Evolutionary conservation across 2,329 filamentous ascomycete species (phyloP).

Genomic region (Talaromyces sp.): DNA sequence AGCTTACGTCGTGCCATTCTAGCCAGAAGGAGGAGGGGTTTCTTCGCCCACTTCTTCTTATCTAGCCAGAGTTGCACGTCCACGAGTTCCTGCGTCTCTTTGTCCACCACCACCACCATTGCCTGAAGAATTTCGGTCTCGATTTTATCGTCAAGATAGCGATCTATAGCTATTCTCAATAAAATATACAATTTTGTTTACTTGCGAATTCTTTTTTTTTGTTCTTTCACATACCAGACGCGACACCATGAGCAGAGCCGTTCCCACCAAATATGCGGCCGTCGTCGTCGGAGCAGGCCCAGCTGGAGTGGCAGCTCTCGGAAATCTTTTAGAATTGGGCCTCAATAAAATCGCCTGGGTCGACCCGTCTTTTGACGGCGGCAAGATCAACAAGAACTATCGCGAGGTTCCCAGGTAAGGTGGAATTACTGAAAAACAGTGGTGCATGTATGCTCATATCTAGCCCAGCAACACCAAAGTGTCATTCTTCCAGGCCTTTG

Average conservation of each 20-base stretch:
- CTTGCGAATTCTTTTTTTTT: background rate
- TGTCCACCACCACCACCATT: background rate
- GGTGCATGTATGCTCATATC: background rate
- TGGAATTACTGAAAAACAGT: background rate
- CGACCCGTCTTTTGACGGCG: conserved; percentile 52
- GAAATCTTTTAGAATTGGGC: conserved; percentile 54
- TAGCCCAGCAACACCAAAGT: conserved; percentile 55
- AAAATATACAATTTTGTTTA: background rate
- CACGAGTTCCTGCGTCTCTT: background rate
- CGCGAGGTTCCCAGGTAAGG: conserved; percentile 54
- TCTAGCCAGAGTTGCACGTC: background rate
- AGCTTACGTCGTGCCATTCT: background rate
- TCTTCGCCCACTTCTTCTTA: background rate
- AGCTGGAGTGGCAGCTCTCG: conserved; percentile 55
- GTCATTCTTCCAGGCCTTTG: conserved; percentile 54
- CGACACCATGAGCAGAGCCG: conserved; percentile 18
- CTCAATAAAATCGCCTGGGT: conserved; percentile 53
- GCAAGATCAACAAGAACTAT: conserved; percentile 51
- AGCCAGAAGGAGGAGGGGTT: background rate
- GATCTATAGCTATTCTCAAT: background rate
- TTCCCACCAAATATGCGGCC: conserved; percentile 41
- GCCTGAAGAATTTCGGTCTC: background rate
- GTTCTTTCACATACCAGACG: background rate
- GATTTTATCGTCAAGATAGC: background rate
- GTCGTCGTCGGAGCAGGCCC: conserved; percentile 57